These are phyloP conservation scores for Tuber indicum DNA, from an alignment of 495 filamentous ascomycete species.

Conservation along the genomic window DNA sequence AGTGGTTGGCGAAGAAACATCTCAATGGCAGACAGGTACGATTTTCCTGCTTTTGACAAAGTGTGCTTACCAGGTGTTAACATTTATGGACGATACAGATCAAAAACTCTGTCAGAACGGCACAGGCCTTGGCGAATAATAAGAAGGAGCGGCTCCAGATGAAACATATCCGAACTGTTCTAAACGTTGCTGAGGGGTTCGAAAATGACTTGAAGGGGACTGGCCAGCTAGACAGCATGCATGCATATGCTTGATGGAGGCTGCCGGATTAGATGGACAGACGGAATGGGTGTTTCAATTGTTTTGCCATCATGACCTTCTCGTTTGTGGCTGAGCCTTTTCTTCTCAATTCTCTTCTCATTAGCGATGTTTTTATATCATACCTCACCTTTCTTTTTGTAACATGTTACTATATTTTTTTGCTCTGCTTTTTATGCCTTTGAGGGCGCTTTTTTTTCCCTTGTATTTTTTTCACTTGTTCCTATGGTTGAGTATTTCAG, in stretches of 20 bases:
- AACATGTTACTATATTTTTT: not conserved
- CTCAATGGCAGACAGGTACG: conserved; percentile 80
- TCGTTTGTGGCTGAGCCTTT: conserved; percentile 9
- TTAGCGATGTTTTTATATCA: not conserved
- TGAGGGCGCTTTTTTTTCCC: not conserved
- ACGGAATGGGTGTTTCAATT: not conserved
- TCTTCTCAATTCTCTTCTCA: conserved; percentile 10
- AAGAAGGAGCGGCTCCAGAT: conserved; percentile 64
- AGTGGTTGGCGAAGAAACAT: conserved; percentile 56
- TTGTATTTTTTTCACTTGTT: not conserved
- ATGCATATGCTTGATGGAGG: conserved; percentile 24
- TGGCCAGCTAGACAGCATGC: conserved; percentile 60
- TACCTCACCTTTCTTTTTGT: not conserved
- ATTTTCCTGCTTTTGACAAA: conserved; percentile 8
- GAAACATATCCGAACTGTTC: conserved; percentile 73
- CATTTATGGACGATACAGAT: conserved; percentile 50
- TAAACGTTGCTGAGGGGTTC: conserved; percentile 76
- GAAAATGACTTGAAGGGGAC: conserved; percentile 66
- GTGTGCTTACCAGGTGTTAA: conserved; percentile 19
- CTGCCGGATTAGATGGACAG: not conserved
- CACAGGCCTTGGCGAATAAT: conserved; percentile 77
- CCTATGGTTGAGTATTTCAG: not conserved
- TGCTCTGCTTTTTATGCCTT: not conserved
- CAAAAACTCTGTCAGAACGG: conserved; percentile 84
- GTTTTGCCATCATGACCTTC: not conserved